Evolutionary conservation across 495 filamentous ascomycete genomes (phyloP).

Genomic region (Podospora anserina): DNA sequence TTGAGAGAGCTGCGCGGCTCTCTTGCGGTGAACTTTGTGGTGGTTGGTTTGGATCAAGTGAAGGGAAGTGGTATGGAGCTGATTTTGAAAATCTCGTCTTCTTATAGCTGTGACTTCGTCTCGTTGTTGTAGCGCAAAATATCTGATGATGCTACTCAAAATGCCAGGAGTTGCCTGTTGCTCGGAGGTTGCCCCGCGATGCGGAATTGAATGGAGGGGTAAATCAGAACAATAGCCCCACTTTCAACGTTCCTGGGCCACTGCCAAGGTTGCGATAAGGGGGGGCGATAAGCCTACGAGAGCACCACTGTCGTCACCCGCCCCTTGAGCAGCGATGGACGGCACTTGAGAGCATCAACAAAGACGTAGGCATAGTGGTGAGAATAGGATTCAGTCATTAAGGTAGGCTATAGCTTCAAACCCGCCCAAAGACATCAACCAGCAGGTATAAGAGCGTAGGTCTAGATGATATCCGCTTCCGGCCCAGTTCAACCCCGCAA

Average conservation of each 20-base stretch:
- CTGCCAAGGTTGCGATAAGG: background rate
- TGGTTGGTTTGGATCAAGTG: background rate
- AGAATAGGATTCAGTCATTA: background rate
- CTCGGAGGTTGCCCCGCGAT: conserved; percentile 27
- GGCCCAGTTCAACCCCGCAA: background rate
- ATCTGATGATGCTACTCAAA: background rate
- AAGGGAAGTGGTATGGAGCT: background rate
- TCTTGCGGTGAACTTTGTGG: background rate
- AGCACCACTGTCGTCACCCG: background rate
- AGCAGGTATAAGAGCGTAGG: too few relatives aligned
- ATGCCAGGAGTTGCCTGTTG: background rate
- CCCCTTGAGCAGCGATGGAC: background rate
- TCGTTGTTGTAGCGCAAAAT: background rate
- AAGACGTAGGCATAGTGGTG: background rate
- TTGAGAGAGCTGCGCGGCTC: conserved; percentile 10
- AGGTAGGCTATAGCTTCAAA: background rate
- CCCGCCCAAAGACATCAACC: background rate
- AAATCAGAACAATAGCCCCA: background rate
- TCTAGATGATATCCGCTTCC: background rate
- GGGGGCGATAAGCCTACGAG: background rate
- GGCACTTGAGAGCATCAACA: background rate
- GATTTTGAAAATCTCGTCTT: background rate
- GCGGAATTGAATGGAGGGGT: conserved; percentile 22
- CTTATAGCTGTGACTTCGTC: background rate
- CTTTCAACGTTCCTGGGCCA: background rate